These are phyloP conservation scores for Fusarium multiceps DNA, from an alignment of 2,329 filamentous ascomycete genomes.

Conservation along the genomic window DNA sequence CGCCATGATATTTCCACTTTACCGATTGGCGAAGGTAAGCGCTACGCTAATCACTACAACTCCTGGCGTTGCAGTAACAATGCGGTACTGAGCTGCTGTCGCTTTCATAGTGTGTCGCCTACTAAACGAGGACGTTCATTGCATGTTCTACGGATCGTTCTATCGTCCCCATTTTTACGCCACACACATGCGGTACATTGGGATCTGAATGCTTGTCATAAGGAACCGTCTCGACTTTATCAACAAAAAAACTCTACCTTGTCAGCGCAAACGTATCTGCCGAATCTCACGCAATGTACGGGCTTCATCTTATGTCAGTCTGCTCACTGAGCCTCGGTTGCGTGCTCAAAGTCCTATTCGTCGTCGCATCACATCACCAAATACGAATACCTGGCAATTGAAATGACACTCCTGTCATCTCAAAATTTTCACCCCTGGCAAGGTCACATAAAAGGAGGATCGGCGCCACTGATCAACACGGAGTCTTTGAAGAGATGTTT, in stretches of 20 bases:
- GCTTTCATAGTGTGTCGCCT: background rate
- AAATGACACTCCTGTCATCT: background rate
- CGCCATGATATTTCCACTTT: background rate
- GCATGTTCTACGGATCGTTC: background rate
- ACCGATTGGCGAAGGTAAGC: background rate
- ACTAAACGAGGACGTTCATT: background rate
- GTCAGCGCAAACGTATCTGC: background rate
- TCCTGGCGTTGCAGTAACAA: too few species aligned
- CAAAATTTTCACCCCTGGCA: background rate
- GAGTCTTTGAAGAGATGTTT: background rate
- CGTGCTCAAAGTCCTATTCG: background rate
- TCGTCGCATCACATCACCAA: background rate
- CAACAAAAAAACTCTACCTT: background rate
- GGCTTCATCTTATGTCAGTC: background rate
- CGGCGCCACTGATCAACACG: background rate
- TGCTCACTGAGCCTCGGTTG: background rate
- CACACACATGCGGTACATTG: background rate
- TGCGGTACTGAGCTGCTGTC: background rate
- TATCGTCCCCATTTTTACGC: background rate
- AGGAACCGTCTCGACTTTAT: background rate
- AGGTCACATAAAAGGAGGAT: background rate
- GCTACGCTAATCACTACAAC: background rate
- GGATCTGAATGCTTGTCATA: constrained; percentile 3
- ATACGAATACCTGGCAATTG: background rate
- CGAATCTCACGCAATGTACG: background rate